Percentiles rank a stretch among this genome's conserved stretches.
Evolutionary conservation across 75 land plant species (phyloP).

Genomic region (Adiantum capillusveneris): DNA sequence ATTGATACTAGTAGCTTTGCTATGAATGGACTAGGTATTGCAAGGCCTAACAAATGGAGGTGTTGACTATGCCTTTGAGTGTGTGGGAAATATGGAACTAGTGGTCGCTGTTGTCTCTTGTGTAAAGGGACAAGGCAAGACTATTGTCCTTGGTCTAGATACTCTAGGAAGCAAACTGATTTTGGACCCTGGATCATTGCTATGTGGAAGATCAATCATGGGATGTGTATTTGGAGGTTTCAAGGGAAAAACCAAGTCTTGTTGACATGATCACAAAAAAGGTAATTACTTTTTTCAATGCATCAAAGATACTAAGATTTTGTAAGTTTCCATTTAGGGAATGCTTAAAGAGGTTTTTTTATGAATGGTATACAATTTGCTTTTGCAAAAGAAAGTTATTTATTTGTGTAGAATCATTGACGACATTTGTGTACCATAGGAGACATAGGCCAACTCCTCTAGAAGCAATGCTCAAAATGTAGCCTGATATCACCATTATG

Average conservation of each 20-base stretch:
- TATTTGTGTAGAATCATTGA: too few species aligned
- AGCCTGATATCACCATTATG: too few species aligned
- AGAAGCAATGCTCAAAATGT: too few species aligned
- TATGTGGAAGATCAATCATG: constrained; percentile 42
- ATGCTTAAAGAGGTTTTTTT: too few species aligned
- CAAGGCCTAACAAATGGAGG: constrained; percentile 69
- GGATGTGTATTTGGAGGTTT: constrained; percentile 66
- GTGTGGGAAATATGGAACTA: constrained; percentile 53
- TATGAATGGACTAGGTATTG: constrained; percentile 34
- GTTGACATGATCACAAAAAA: constrained; percentile 49
- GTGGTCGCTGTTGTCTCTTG: constrained; percentile 32
- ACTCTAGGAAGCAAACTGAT: constrained; percentile 23
- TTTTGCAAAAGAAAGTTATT: too few species aligned
- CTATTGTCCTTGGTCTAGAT: constrained; percentile 59
- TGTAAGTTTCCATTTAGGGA: too few species aligned
- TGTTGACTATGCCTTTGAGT: constrained; percentile 75
- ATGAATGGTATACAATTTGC: too few species aligned
- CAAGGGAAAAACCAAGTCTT: constrained; percentile 52
- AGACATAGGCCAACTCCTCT: too few species aligned
- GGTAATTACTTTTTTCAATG: constrained; percentile 22
- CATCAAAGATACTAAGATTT: too few species aligned
- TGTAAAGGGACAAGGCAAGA: constrained; percentile 79
- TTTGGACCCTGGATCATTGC: constrained; percentile 16
- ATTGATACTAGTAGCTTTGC: too few species aligned
- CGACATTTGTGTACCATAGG: too few species aligned